Evolutionary conservation across 2,329 filamentous ascomycete species (phyloP), one percentile per base, ranked within the genome.

Genomic region (Cryphonectria radicalis): DNA sequence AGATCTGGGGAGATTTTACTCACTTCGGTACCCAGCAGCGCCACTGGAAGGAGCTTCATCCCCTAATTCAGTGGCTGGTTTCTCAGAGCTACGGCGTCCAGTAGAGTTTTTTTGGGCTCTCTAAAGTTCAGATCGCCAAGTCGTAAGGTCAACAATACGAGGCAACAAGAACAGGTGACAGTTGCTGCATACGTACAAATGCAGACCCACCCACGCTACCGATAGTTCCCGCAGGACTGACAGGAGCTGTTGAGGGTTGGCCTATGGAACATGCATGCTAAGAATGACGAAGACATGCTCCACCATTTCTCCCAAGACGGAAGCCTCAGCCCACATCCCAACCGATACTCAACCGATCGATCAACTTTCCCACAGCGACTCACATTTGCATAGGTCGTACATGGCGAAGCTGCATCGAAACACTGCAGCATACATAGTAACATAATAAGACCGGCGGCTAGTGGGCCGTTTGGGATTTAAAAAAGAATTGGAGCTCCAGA

Each of bases 211-310:
- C 19, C 46, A 14, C 42, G 14, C 42, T 43, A 43, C 42, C 42
- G 4, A 43, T 50, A 63, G 59, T 17, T 60, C 32, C 19, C 35
- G 32, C 25, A 35, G 37, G 25, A 37, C 64, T 63, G 42, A 63
- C 65, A 64, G 40, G 28, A 35, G 65, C 69, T 64, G 53, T 67
- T 28, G 63, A 46, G 53, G 63, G 68, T 70, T 37, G 64, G 67
- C 46, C 37, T 57, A 42, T 63, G 43, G 57, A 32, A 35, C 25
- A n/a, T 62, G 62, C 17, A 65, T 22, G 46, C 28, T 32, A 7
- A 25, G 59, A 11, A 65, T 70, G 68, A 72, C 71, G 66, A 35
- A 42, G 62, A 65, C 37, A 60, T 64, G 62, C 70, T 68, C 71
- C 71, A 55, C 71, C 70, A 72, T 60, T 67, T 68, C 43, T 65